Conservation (phyloP, 208 protist genomes). For the Wallacemonas sp. region DNA sequence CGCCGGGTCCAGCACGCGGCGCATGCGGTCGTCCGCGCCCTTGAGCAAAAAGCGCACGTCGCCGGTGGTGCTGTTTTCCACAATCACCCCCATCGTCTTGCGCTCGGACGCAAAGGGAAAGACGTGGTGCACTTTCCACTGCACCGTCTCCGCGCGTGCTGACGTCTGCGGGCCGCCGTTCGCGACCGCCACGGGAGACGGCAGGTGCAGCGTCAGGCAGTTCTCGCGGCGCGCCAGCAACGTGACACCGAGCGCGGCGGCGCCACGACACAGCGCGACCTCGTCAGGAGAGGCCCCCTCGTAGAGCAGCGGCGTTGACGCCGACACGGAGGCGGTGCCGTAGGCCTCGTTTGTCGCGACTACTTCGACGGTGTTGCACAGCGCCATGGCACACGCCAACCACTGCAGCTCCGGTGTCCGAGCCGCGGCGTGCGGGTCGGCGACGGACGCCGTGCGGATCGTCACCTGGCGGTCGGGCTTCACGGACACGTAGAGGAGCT, state of each 20-base stretch:
- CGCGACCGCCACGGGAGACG: too few species aligned
- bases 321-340: too few species aligned
- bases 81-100: constrained; percentile 88
- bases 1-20: constrained; percentile 32
- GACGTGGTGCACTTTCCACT: constrained; percentile 75
- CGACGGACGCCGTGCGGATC: constrained; percentile 3
- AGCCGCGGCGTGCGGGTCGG: neutral
- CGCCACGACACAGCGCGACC: constrained; percentile 87
- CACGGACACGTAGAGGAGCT: constrained; percentile 66
- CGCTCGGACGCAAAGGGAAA: constrained; percentile 89
- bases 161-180: too few species aligned
- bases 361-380: constrained; percentile 93
- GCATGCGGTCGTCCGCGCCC: constrained; percentile 88
- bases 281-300: constrained; percentile 95
- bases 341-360: neutral
- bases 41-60: constrained; percentile 75
- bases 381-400: constrained; percentile 69
- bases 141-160: constrained; percentile 22
- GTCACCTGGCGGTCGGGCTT: constrained; percentile 28
- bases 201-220: constrained; percentile 32
- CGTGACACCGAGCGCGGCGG: constrained; percentile 55
- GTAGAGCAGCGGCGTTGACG: constrained; percentile 34
- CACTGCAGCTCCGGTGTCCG: constrained; percentile 26
- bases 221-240: constrained; percentile 38
- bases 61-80: constrained; percentile 42